Base-by-base conservation (phyloP, 75 land plant species). In the Pinus taeda region DNA sequence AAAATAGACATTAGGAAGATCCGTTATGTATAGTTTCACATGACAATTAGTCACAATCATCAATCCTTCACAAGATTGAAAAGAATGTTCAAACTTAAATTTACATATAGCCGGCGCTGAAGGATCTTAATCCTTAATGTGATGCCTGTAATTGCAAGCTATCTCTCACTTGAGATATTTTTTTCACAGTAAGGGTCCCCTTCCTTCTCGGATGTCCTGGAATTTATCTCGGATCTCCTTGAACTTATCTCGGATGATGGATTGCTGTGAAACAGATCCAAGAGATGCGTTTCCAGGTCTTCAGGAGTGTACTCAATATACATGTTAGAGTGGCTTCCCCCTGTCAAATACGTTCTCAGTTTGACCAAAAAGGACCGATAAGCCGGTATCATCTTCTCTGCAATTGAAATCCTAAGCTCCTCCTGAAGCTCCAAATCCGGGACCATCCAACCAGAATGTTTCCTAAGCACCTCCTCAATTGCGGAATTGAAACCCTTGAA, bases 341-440 rank as follows among this genome's bases (percentile, higher is more conserved):
- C 57, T 37, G 82, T 81, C 57, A 89, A 53, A 73, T 81, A 58
- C 22, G 56, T 73, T 11, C 61, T 33, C 60, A 79, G 77, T 53
- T 86, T 81, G 36, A 89, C 90, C 36, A 81, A 59, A 81, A 95
- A 93, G 7, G 84, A 75, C 45, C 92, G 83, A 65, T 95, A 95
- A 15, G 93, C 98, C n/a, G 83, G 93, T 17, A 95, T 59, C 12
- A 95, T 79, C 79, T 85, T 89, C 66, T 84, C 85, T 14, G 93
- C 88, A 13, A 86, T 85, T 12, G 92, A 89, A 29, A 90, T 89
- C 55, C 84, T 84, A 45, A 95, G 78, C 37, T 95, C 92, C 15
- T 89, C 88, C 0, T 89, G 77, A 0, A 95, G 90, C 73, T 89
- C 83, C 2, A 73, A 49, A 77, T 91, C 85, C 8, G 90, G 84